These are phyloP conservation scores for Heliamphora pulchella DNA, from an alignment of 179 eudicot species.

Conservation along the genomic window DNA sequence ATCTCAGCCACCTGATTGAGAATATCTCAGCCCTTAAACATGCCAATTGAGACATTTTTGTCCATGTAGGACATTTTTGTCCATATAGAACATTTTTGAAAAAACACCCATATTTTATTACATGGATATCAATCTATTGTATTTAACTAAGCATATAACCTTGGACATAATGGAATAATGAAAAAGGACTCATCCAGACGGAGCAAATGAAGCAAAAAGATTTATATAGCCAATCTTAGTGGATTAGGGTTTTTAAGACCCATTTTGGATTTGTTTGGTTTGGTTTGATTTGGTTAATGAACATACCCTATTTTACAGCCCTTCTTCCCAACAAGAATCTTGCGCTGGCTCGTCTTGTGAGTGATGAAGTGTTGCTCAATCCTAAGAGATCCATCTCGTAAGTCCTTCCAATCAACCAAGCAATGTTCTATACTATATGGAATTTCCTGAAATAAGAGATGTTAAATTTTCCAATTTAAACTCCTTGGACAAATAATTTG, in stretches of 20 bases:
- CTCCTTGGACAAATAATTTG: neutral
- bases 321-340: conserved; percentile 85
- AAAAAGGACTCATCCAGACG: neutral
- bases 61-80: too few relatives aligned
- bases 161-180: neutral
- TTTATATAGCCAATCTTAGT: neutral
- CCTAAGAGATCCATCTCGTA: conserved; percentile 81
- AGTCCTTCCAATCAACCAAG: conserved; percentile 82
- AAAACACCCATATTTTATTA: too few relatives aligned
- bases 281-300: neutral
- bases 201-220: neutral
- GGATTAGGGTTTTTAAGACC: neutral
- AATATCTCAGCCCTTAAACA: too few relatives aligned
- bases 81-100: too few relatives aligned
- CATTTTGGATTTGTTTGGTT: too few relatives aligned
- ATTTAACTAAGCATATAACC: neutral
- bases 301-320: conserved; percentile 89
- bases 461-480: neutral
- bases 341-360: conserved; percentile 78
- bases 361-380: conserved; percentile 88
- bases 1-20: too few relatives aligned
- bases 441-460: conserved; percentile 54
- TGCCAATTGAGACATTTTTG: too few relatives aligned
- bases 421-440: conserved; percentile 83
- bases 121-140: too few relatives aligned